Percentiles rank a stretch among this genome's conserved stretches.
These are phyloP conservation scores for Lasiosphaeria ovina DNA, from an alignment of 495 filamentous ascomycete genomes.

Conservation along the genomic window DNA sequence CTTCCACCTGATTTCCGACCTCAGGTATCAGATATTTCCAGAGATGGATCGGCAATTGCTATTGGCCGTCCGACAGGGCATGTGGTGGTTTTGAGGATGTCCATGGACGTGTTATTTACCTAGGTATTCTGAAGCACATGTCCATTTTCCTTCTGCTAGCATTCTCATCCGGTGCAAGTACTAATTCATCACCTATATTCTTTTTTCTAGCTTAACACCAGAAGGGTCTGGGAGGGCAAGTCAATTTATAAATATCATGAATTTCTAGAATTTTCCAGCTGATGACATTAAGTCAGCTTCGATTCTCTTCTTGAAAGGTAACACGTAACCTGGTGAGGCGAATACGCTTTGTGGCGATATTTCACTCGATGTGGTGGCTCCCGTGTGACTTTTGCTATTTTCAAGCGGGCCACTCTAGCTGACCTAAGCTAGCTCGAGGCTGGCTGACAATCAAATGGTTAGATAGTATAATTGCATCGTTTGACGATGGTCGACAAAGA, in stretches of 20 bases:
- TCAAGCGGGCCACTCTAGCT: background rate
- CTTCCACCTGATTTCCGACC: conserved; percentile 7
- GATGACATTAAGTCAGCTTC: background rate
- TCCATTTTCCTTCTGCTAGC: background rate
- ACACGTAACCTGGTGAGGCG: conserved; percentile 3
- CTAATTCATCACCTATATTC: conserved; percentile 2
- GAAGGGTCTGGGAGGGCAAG: no score
- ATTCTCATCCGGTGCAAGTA: background rate
- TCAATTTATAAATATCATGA: background rate
- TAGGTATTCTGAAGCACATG: conserved; percentile 6
- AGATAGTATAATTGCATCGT: conserved; percentile 4
- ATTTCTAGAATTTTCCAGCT: background rate
- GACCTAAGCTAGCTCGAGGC: conserved; percentile 5
- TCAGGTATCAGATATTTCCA: background rate
- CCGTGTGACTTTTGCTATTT: background rate
- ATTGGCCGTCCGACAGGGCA: conserved; percentile 4
- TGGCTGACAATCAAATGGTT: background rate
- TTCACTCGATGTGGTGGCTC: background rate
- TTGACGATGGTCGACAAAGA: background rate
- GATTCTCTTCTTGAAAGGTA: background rate
- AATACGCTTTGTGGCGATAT: conserved; percentile 7
- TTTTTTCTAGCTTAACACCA: conserved; percentile 7
- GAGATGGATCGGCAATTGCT: conserved; percentile 6
- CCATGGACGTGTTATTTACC: conserved; percentile 4
- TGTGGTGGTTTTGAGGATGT: conserved; percentile 5